Evolutionary conservation across 23 red algal genomes (phyloP).

Genomic region (Gracilaria domingensis): DNA sequence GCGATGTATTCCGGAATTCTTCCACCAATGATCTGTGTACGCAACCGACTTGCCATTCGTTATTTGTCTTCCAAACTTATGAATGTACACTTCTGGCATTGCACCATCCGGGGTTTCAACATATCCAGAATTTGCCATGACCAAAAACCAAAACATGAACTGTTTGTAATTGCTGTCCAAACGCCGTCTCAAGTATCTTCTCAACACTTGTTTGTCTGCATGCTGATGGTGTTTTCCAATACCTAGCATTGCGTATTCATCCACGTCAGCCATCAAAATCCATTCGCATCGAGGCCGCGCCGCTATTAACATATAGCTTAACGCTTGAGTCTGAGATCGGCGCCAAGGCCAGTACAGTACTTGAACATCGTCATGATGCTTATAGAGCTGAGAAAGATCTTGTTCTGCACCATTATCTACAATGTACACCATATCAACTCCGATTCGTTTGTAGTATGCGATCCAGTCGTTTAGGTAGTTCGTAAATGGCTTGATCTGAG

Average conservation of each 20-base stretch:
- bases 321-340: conserved; percentile 18
- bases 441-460: conserved; percentile 32
- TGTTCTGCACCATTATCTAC: conserved; percentile 32
- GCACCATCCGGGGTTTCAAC: background rate
- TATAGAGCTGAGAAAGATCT: conserved; percentile 5
- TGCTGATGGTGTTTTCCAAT: conserved; percentile 18
- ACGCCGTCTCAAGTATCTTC: background rate
- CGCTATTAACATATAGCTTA: conserved; percentile 10
- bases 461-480: conserved; percentile 31
- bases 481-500: conserved; percentile 28
- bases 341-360: conserved; percentile 48
- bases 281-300: conserved; percentile 14
- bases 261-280: conserved; percentile 21
- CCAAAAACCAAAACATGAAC: conserved; percentile 46
- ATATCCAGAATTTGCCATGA: conserved; percentile 34
- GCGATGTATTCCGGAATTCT: conserved; percentile 4
- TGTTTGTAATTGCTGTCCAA: conserved; percentile 15
- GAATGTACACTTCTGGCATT: conserved; percentile 42
- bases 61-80: background rate
- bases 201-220: conserved; percentile 10
- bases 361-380: conserved; percentile 15
- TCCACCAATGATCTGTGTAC: conserved; percentile 44
- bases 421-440: conserved; percentile 33
- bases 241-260: conserved; percentile 46
- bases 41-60: conserved; percentile 23